phyloP scores from a whole-genome alignment of 2,329 filamentous ascomycete genomes.

The Colletotrichum scovillei region DNA sequence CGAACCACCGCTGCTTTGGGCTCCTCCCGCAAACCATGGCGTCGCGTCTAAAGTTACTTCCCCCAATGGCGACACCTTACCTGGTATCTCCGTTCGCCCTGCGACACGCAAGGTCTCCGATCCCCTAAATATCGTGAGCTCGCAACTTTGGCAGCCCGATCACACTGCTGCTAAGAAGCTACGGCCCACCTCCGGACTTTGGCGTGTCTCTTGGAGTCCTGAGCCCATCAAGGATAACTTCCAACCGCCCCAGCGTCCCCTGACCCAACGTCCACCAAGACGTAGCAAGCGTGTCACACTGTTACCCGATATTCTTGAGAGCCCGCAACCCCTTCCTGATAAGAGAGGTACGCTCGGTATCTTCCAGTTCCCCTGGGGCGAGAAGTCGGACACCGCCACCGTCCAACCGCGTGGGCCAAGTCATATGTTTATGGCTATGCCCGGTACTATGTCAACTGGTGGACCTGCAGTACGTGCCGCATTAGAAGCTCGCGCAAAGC shows the following conservation, averaged over 20 bases:
- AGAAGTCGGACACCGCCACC: constrained; percentile 67
- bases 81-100: constrained; percentile 49
- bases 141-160: constrained; percentile 51
- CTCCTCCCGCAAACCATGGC: constrained; percentile 11
- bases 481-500: constrained; percentile 47
- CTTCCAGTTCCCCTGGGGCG: constrained; percentile 75
- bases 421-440: constrained; percentile 58
- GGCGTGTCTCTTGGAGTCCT: constrained; percentile 38
- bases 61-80: constrained; percentile 37
- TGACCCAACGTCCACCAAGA: constrained; percentile 65
- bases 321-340: constrained; percentile 67
- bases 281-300: constrained; percentile 67
- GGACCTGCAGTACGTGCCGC: constrained; percentile 43
- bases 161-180: constrained; percentile 38
- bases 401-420: constrained; percentile 49
- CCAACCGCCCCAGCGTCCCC: constrained; percentile 49
- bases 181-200: constrained; percentile 42
- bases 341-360: constrained; percentile 71
- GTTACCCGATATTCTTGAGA: constrained; percentile 73
- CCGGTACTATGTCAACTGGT: constrained; percentile 62
- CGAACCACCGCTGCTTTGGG: constrained; percentile 20
- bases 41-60: constrained; percentile 10
- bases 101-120: constrained; percentile 46
- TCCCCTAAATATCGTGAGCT: constrained; percentile 50
- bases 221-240: constrained; percentile 35